phyloP scores from a whole-genome alignment of 1,284 basidiomycete genomes.

The Moesziomyces aphidis region DNA sequence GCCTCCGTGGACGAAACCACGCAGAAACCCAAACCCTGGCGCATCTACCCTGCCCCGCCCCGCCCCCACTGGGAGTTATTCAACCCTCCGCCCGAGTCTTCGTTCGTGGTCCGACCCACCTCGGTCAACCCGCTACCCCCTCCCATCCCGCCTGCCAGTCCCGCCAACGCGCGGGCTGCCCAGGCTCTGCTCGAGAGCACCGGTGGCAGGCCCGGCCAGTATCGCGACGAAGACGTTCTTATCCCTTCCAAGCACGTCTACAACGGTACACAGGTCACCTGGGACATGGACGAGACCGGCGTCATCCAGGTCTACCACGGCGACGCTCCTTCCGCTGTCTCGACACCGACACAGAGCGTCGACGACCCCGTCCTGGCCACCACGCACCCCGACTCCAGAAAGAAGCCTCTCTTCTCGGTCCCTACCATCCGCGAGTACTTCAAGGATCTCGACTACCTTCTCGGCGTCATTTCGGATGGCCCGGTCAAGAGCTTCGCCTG shows the following conservation, averaged over 20 bases:
- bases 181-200: constrained; percentile 63
- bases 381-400: constrained; percentile 15
- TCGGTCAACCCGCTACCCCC: constrained; percentile 59
- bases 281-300: constrained; percentile 60
- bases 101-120: constrained; percentile 59
- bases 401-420: constrained; percentile 77
- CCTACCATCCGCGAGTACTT: constrained; percentile 94
- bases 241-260: constrained; percentile 49
- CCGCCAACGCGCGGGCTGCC: constrained; percentile 64
- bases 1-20: constrained; percentile 38
- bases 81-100: constrained; percentile 63
- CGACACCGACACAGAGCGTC: constrained; percentile 30
- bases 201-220: constrained; percentile 65
- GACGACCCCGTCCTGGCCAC: constrained; percentile 27
- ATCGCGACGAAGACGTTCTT: constrained; percentile 48
- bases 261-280: constrained; percentile 42
- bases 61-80: constrained; percentile 67
- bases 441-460: constrained; percentile 86
- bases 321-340: constrained; percentile 24
- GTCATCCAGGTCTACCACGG: constrained; percentile 63
- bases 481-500: constrained; percentile 97
- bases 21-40: constrained; percentile 62
- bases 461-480: constrained; percentile 80
- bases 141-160: constrained; percentile 63
- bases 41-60: constrained; percentile 65